A percentile compares a stretch with the other conserved stretches of the same genome.
Conservation (phyloP, 805 yeast genomes). For the Wickerhamomyces ciferrii region DNA sequence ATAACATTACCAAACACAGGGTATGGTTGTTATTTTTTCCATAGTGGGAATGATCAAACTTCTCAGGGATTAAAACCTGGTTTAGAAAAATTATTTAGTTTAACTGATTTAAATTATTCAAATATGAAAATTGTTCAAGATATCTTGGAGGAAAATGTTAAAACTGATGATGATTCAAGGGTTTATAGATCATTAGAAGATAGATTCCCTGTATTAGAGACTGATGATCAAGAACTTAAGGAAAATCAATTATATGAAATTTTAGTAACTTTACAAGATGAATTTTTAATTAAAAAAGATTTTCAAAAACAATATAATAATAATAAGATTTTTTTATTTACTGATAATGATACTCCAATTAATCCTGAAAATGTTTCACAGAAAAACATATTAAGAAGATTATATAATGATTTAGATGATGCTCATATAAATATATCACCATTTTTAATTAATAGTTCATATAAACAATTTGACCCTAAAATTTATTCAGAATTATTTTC, state of each 20-base stretch:
- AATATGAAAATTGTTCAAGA: constrained; percentile 54
- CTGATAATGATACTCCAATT: constrained; percentile 70
- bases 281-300: constrained; percentile 37
- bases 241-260: constrained; percentile 33
- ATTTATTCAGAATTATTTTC: constrained; percentile 51
- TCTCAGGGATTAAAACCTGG: constrained; percentile 33
- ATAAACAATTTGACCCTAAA: constrained; percentile 35
- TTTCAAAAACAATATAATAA: constrained; percentile 42
- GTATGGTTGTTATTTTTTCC: constrained; percentile 65
- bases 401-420: constrained; percentile 56
- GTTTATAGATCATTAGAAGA: constrained; percentile 21
- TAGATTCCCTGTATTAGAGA: constrained; percentile 23
- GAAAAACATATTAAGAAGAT: constrained; percentile 45
- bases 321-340: constrained; percentile 63
- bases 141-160: constrained; percentile 37
- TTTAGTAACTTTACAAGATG: constrained; percentile 49
- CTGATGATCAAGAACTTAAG: constrained; percentile 10
- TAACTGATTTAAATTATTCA: constrained; percentile 48
- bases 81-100: constrained; percentile 42
- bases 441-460: constrained; percentile 42
- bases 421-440: constrained; percentile 54
- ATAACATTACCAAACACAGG: constrained; percentile 66
- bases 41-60: constrained; percentile 30
- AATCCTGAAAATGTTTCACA: constrained; percentile 31
- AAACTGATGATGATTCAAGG: constrained; percentile 7